Conservation (phyloP, 345 rosid genomes). For the Eutrema heterophyllum region DNA sequence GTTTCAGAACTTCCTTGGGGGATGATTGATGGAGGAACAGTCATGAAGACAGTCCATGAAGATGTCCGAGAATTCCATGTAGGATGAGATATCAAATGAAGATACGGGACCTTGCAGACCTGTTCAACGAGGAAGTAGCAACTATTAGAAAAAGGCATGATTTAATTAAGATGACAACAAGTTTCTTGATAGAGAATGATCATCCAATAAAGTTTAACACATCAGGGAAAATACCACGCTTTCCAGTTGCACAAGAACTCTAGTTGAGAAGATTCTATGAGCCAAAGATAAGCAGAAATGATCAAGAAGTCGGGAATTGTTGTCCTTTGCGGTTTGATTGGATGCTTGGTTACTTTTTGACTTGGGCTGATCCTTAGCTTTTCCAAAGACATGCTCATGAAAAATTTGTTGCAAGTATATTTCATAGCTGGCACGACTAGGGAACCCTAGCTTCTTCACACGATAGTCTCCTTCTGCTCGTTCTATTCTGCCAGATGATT, state of each 20-base stretch:
- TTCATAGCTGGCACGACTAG: constrained; percentile 56
- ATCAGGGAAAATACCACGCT: constrained; percentile 53
- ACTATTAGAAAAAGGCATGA: not conserved
- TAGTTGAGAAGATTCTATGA: constrained; percentile 77
- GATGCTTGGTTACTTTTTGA: constrained; percentile 36
- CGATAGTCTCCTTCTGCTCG: constrained; percentile 30
- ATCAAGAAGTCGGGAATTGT: constrained; percentile 61
- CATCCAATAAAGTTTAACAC: not conserved
- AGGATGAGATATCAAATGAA: constrained; percentile 83
- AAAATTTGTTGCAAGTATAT: constrained; percentile 79
- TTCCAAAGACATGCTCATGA: constrained; percentile 57
- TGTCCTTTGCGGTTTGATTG: constrained; percentile 48
- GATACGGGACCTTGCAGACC: constrained; percentile 82
- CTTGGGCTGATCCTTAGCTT: constrained; percentile 45
- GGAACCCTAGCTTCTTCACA: constrained; percentile 43
- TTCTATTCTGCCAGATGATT: constrained; percentile 44
- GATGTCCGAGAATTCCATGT: constrained; percentile 93
- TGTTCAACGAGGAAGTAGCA: constrained; percentile 21
- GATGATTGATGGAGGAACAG: constrained; percentile 71
- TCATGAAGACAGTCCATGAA: constrained; percentile 83
- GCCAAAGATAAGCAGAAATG: constrained; percentile 86
- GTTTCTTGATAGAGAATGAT: not conserved
- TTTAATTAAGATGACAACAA: not conserved
- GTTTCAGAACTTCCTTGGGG: constrained; percentile 39
- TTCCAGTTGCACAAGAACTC: constrained; percentile 68